Percentiles rank a stretch among this genome's conserved stretches.
These are phyloP conservation scores for Populus hybrid DNA, from an alignment of 441 rosid species.

Conservation along the genomic window DNA sequence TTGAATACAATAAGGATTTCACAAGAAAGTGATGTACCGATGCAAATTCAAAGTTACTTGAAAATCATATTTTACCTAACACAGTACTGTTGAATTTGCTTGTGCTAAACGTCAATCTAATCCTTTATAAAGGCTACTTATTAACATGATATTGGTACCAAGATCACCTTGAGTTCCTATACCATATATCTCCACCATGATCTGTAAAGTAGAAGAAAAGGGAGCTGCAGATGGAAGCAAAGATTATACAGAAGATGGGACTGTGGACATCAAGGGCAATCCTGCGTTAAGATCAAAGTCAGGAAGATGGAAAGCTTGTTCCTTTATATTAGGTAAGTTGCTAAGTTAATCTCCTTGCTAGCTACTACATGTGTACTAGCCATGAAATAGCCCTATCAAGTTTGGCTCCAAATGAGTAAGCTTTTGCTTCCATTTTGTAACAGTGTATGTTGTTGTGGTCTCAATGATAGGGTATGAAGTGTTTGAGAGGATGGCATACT, in stretches of 20 bases:
- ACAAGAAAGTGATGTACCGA: neutral
- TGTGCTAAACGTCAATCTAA: neutral
- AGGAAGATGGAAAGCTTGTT: conserved; percentile 73
- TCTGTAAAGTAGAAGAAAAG: conserved; percentile 34
- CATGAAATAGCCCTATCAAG: neutral
- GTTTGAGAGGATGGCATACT: conserved; percentile 71
- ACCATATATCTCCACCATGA: neutral
- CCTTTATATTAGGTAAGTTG: conserved; percentile 50
- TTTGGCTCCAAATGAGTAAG: neutral
- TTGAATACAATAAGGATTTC: neutral
- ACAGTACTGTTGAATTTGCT: neutral
- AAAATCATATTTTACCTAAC: too few species aligned
- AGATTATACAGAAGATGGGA: conserved; percentile 71
- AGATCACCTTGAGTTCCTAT: neutral
- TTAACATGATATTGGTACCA: neutral
- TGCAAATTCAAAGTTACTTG: neutral
- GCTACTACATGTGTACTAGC: neutral
- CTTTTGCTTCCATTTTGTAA: neutral
- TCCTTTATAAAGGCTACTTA: neutral
- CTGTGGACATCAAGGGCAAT: conserved; percentile 63
- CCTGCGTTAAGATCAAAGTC: conserved; percentile 55
- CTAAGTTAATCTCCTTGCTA: neutral
- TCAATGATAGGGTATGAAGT: conserved; percentile 51
- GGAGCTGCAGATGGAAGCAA: conserved; percentile 25
- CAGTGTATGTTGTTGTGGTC: neutral